These are phyloP conservation scores for Coelastrella sp. DNA, from an alignment of 139 green algal species.

Conservation along the genomic window DNA sequence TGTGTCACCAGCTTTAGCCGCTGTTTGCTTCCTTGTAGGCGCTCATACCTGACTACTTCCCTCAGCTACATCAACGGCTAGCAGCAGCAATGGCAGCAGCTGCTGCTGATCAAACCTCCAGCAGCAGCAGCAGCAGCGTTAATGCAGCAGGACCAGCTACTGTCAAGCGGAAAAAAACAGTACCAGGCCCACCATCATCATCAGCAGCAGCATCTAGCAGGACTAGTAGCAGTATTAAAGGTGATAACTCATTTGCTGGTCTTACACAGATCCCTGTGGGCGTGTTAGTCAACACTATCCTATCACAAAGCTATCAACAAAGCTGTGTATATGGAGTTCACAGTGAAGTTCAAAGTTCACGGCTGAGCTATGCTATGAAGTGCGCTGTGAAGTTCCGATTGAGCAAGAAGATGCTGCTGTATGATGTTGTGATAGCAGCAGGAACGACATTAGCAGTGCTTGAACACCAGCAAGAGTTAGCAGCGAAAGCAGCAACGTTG, in stretches of 20 bases:
- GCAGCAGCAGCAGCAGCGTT: not conserved
- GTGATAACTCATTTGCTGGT: not conserved
- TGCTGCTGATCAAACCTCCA: not conserved
- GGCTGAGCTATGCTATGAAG: not conserved
- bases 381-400: slow-evolving; percentile 34
- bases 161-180: slow-evolving; percentile 22
- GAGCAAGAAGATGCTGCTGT: slow-evolving; percentile 46
- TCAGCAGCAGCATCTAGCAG: not conserved
- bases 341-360: not conserved
- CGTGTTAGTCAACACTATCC: not conserved
- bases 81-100: not conserved
- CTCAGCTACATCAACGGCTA: not conserved
- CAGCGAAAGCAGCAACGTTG: not conserved
- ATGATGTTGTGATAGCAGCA: slow-evolving; percentile 35
- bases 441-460: not conserved
- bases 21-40: not conserved
- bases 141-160: not conserved
- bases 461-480: not conserved
- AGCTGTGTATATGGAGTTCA: not conserved
- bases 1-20: not conserved
- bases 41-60: not conserved
- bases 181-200: not conserved
- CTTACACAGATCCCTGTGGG: not conserved
- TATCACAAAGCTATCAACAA: too few species aligned
- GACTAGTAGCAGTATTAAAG: not conserved